These are phyloP conservation scores for Pseudogymnoascus sp. DNA, from an alignment of 2,329 filamentous ascomycete species.

Conservation along the genomic window DNA sequence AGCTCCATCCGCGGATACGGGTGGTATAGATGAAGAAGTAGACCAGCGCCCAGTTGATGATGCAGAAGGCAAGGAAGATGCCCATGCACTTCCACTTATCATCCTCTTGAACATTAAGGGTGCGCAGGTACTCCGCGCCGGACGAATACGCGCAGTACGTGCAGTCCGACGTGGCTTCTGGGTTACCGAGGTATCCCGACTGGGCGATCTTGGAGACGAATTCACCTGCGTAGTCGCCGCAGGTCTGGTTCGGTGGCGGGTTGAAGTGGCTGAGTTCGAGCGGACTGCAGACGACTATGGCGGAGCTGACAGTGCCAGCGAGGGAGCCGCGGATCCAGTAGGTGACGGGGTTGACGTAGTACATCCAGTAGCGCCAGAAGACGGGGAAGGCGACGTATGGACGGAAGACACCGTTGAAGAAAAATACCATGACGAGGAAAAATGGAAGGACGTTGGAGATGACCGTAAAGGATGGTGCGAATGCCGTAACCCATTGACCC, in stretches of 20 bases:
- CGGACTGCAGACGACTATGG: conserved; percentile 37
- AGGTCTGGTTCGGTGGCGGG: conserved; percentile 39
- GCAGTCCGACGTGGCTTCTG: conserved; percentile 47
- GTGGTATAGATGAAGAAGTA: conserved; percentile 74
- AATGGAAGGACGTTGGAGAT: conserved; percentile 50
- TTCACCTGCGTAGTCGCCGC: conserved; percentile 45
- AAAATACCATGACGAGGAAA: conserved; percentile 53
- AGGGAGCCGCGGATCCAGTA: conserved; percentile 51
- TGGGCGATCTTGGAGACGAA: conserved; percentile 38
- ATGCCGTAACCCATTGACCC: conserved; percentile 54
- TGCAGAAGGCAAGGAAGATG: conserved; percentile 61
- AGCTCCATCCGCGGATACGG: conserved; percentile 60
- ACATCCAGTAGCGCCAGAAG: conserved; percentile 55
- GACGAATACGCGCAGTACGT: conserved; percentile 50
- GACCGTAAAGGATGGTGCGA: conserved; percentile 52
- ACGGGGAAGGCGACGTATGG: conserved; percentile 51
- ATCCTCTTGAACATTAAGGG: conserved; percentile 43
- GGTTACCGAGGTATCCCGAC: conserved; percentile 47
- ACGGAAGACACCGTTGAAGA: conserved; percentile 68
- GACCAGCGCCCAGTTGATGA: conserved; percentile 63
- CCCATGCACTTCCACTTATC: conserved; percentile 69
- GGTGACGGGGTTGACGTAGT: conserved; percentile 53
- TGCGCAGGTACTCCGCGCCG: conserved; percentile 52
- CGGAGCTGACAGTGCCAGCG: conserved; percentile 41
- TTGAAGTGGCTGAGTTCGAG: conserved; percentile 40